phyloP scores from a whole-genome alignment of 2,329 filamentous ascomycete genomes.

The Pyricularia sp. region DNA sequence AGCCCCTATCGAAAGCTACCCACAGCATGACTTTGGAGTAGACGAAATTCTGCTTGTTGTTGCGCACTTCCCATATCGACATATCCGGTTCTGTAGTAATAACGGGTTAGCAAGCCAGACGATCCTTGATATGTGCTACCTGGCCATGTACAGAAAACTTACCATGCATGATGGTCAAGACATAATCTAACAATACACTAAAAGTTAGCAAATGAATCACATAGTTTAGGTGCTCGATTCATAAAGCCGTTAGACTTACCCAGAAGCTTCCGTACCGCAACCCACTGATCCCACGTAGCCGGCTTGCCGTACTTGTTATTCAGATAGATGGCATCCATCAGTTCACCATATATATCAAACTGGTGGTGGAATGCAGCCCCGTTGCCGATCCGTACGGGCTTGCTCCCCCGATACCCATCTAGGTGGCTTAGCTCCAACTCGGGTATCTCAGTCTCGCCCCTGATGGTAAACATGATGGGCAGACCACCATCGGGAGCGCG shows the following conservation, averaged over 20 bases:
- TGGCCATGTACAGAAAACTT: constrained; percentile 10
- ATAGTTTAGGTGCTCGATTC: background rate
- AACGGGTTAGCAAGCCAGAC: background rate
- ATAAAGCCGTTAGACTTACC: constrained; percentile 20
- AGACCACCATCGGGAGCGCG: constrained; percentile 47
- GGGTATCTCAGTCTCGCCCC: constrained; percentile 60
- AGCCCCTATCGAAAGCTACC: constrained; percentile 65
- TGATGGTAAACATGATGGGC: constrained; percentile 73
- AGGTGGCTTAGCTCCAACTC: constrained; percentile 57
- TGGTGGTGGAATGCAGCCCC: constrained; percentile 65
- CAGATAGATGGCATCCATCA: constrained; percentile 65
- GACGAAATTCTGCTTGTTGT: constrained; percentile 61
- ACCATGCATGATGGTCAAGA: constrained; percentile 52
- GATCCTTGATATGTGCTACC: no score
- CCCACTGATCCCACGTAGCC: constrained; percentile 64
- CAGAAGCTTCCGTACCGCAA: constrained; percentile 53
- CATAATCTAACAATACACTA: constrained; percentile 40
- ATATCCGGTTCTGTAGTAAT: constrained; percentile 47
- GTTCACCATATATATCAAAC: constrained; percentile 67
- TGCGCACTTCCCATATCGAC: constrained; percentile 75
- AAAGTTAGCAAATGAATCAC: background rate
- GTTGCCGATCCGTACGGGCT: constrained; percentile 64
- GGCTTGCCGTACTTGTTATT: constrained; percentile 73
- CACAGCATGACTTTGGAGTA: constrained; percentile 78
- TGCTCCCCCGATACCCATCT: constrained; percentile 58